Conservation (phyloP, 768 basidiomycete species). For the Termitomyces sp. region DNA sequence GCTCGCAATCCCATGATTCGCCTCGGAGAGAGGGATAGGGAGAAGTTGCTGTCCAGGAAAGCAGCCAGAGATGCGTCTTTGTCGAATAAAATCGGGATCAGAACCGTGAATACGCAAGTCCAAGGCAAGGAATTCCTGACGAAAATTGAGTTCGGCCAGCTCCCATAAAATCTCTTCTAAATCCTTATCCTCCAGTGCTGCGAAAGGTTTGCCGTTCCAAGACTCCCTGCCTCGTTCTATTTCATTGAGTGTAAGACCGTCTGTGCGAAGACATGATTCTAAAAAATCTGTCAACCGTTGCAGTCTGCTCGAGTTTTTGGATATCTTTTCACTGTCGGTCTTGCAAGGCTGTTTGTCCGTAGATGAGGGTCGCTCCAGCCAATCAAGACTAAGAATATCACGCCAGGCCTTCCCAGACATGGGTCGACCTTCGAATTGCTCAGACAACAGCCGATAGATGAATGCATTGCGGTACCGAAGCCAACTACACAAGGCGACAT, state of each 20-base stretch:
- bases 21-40: not conserved
- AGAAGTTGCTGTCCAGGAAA: conserved; percentile 1
- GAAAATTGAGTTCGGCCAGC: conserved; percentile 15
- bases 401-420: conserved; percentile 8
- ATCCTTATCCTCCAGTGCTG: not conserved
- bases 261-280: not conserved
- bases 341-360: not conserved
- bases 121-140: conserved; percentile 16
- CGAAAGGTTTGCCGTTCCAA: not conserved
- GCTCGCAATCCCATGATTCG: conserved; percentile 9
- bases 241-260: not conserved
- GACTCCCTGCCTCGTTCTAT: not conserved
- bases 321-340: not conserved
- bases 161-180: conserved; percentile 15
- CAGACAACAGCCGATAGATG: not conserved
- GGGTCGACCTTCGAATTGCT: not conserved
- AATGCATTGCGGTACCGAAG: not conserved
- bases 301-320: not conserved
- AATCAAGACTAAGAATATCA: not conserved
- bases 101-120: conserved; percentile 5
- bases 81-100: not conserved
- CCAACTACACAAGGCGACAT: too few relatives aligned
- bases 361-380: not conserved
- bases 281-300: conserved; percentile 2
- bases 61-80: conserved; percentile 1